phyloP scores from a whole-genome alignment of 75 land plant species.

The Adiantum capillusveneris region DNA sequence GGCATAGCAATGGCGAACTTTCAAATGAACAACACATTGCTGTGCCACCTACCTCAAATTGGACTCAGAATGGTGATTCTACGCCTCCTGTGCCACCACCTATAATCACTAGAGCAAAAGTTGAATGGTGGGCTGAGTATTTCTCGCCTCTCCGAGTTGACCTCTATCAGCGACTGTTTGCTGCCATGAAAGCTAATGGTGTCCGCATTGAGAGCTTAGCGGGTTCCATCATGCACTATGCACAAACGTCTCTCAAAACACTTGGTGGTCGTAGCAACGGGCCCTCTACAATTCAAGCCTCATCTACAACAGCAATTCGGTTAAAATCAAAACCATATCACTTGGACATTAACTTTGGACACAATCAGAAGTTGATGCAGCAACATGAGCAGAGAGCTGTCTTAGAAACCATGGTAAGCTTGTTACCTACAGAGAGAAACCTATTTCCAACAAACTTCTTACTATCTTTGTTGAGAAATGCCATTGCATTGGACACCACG shows the following conservation, averaged over 20 bases:
- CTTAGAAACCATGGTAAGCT: conserved; percentile 62
- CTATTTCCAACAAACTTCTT: conserved; percentile 59
- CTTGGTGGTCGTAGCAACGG: too few species aligned
- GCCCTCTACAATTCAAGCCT: too few species aligned
- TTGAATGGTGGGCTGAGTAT: conserved; percentile 70
- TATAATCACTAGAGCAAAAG: too few species aligned
- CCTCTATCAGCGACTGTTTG: conserved; percentile 52
- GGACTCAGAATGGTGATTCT: conserved; percentile 14
- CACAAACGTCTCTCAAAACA: conserved; percentile 35
- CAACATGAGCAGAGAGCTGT: conserved; percentile 55
- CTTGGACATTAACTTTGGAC: too few species aligned
- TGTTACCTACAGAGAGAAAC: conserved; percentile 49
- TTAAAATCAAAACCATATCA: too few species aligned
- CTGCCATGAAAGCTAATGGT: conserved; percentile 72
- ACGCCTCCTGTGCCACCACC: too few species aligned
- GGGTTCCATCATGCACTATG: conserved; percentile 64
- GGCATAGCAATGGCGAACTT: conserved; percentile 24
- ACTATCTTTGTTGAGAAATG: conserved; percentile 59
- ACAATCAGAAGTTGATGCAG: conserved; percentile 20
- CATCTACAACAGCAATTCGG: too few species aligned
- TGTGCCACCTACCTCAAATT: conserved; percentile 14
- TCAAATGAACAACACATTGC: conserved; percentile 7
- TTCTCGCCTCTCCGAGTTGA: conserved; percentile 54
- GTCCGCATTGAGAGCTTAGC: conserved; percentile 68
- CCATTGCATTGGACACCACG: conserved; percentile 53